Evolutionary conservation across 2,329 filamentous ascomycete species (phyloP), one percentile per base, ranked within the genome.

Genomic region (Cladophialophora carrionii): DNA sequence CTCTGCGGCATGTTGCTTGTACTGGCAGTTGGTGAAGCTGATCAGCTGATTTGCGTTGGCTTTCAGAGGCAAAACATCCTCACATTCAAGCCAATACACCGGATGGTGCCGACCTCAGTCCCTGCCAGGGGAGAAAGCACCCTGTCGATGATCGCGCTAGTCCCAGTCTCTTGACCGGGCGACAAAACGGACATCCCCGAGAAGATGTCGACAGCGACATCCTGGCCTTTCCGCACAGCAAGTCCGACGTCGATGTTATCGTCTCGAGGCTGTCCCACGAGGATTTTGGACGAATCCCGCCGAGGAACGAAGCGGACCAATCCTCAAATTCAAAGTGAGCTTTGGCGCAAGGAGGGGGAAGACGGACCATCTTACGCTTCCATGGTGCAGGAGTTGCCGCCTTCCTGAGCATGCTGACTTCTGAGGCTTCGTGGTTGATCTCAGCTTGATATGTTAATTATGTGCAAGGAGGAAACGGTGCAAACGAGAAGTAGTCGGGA

Each of bases 241-340:
- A 81, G 73, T 52, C 86, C 86, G 52, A 89, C 82, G 71, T 88
- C 85, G 34, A 86, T 49, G 22, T 49, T 14, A 24, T 78, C 74
- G 65, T 85, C 81, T 37, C 80, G 75, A 1, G 85, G 85, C 71
- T 88, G 81, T 37, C 85, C 85, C 70, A 87, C 83, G 55, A 85
- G 76, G 60, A 85, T 73, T 67, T 80, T 81, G 64, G 76, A 75
- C 43, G 78, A 73, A 55, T 83, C 80, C 4, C 80, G 81, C 71
- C 81, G 83, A 60, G 85, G 83, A 20, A 83, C 74, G 71, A 88
- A 87, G 59, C 85, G 84, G 69, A 87, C 84, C 64, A 88, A 81
- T 74, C 85, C 85, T 87, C 60, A 49, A 31, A 8, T 17, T 6
- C 14, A 41, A 6, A 6, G 5, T 41, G 37, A 41, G 37, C 4